Conservation (phyloP, 2,329 filamentous ascomycete genomes). For the Sporothrix variecibatus region DNA sequence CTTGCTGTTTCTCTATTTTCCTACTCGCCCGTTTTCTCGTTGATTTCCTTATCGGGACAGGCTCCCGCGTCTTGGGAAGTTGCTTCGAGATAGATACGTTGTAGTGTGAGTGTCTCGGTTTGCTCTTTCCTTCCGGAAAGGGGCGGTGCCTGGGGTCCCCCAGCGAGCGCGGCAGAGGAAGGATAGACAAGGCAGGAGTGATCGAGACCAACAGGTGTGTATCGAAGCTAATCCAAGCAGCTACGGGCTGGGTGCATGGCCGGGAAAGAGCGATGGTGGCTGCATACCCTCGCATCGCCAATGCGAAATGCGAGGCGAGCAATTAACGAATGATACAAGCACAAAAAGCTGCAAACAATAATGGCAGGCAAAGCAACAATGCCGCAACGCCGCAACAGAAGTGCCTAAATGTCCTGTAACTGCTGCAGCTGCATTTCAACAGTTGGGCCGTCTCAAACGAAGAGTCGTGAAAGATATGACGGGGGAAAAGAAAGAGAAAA, state of each 20-base stretch:
- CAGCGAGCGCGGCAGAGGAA: background rate
- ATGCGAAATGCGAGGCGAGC: background rate
- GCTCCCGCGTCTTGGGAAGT: background rate
- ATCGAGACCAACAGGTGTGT: background rate
- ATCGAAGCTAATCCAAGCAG: background rate
- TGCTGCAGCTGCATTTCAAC: background rate
- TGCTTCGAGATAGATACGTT: background rate
- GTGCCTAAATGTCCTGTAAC: conserved; percentile 2
- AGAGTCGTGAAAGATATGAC: background rate
- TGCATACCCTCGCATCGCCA: background rate
- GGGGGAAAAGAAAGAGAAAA: too few species aligned
- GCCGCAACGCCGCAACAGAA: background rate
- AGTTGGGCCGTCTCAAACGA: background rate
- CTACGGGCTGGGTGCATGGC: background rate
- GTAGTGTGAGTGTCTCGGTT: background rate
- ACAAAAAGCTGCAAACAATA: background rate
- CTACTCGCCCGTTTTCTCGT: conserved; percentile 18
- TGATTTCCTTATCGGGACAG: conserved; percentile 23
- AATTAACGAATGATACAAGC: background rate
- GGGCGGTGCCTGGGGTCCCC: conserved; percentile 1
- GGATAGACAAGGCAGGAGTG: background rate
- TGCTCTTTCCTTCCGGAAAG: conserved; percentile 12
- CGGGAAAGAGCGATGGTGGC: background rate
- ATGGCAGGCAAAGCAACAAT: background rate
- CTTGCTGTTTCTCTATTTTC: conserved; percentile 21